Conservation (phyloP, 257 asterid genomes). For the Scutellaria minor region DNA sequence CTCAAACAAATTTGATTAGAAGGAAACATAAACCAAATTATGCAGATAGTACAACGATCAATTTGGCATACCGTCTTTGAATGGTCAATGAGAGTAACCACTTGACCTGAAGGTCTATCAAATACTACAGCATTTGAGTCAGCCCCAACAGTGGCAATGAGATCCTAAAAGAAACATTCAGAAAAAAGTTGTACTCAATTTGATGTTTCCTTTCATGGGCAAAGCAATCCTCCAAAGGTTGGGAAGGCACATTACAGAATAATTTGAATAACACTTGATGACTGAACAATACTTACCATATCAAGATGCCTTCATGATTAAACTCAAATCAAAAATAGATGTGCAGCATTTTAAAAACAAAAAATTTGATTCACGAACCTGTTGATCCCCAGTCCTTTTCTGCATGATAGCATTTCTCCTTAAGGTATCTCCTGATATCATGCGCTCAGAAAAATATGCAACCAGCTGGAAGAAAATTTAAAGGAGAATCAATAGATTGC, state of each 20-base stretch:
- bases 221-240: not conserved
- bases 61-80: too few species aligned
- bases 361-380: constrained; percentile 47
- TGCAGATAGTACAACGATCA: too few species aligned
- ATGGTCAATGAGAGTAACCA: too few species aligned
- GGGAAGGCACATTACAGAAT: not conserved
- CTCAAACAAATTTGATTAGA: too few species aligned
- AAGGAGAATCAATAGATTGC: constrained; percentile 19
- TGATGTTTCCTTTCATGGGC: not conserved
- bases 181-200: too few species aligned
- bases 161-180: too few species aligned
- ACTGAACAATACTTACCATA: constrained; percentile 3
- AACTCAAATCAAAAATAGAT: not conserved
- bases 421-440: constrained; percentile 89
- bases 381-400: constrained; percentile 55
- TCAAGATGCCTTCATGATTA: constrained; percentile 21
- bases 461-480: constrained; percentile 56
- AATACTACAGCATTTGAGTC: too few species aligned
- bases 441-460: constrained; percentile 77
- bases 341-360: constrained; percentile 10
- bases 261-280: constrained; percentile 9
- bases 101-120: too few species aligned
- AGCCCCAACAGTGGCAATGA: too few species aligned
- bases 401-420: constrained; percentile 87
- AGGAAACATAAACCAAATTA: too few species aligned